Conservation (phyloP, 202 grass and related monocot genomes). For the Zoysia matrella region DNA sequence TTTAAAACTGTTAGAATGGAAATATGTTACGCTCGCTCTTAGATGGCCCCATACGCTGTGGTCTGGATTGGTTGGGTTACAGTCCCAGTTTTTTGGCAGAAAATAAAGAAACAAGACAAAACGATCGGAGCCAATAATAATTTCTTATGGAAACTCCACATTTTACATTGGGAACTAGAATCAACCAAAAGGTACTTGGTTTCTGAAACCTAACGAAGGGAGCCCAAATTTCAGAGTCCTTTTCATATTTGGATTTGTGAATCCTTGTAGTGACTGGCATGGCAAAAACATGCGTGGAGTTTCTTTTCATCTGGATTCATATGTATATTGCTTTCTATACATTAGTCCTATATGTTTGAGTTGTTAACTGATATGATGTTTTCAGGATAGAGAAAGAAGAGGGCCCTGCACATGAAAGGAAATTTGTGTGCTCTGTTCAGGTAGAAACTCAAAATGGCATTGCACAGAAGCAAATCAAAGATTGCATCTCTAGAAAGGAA, state of each 20-base stretch:
- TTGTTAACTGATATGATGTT: conserved; percentile 21
- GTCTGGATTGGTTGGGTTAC: not conserved
- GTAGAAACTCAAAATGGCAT: conserved; percentile 31
- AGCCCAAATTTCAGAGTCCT: not conserved
- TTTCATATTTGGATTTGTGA: not conserved
- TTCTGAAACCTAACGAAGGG: not conserved
- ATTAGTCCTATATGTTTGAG: conserved; percentile 17
- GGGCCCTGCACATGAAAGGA: conserved; percentile 68
- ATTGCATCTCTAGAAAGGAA: not conserved
- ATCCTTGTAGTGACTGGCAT: not conserved
- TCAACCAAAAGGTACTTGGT: not conserved
- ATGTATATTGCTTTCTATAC: not conserved
- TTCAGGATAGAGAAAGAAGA: conserved; percentile 82
- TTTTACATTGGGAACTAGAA: not conserved
- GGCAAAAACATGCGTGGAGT: not conserved
- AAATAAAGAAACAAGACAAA: not conserved
- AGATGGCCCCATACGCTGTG: not conserved
- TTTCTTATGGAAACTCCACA: not conserved
- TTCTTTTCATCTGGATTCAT: not conserved
- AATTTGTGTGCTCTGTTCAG: conserved; percentile 75
- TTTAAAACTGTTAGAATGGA: not conserved
- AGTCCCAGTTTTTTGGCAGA: not conserved
- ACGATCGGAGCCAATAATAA: not conserved
- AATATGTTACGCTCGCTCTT: not conserved
- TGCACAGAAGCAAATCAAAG: not conserved